Evolutionary conservation across 305 asterid species (phyloP).

Genomic region (Caryopteris hybrid): DNA sequence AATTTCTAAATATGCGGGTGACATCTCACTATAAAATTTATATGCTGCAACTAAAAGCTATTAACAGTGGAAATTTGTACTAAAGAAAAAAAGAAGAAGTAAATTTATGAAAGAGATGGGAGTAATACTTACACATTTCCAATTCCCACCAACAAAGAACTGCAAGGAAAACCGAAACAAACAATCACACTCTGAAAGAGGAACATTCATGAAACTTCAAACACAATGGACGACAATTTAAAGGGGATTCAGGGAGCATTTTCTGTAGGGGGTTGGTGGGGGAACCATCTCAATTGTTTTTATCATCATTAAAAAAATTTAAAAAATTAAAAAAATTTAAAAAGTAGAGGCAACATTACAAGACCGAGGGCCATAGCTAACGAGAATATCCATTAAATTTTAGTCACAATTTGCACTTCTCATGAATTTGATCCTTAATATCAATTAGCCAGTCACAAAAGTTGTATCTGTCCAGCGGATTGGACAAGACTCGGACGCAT

Average conservation of each 20-base stretch:
- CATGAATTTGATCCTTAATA: no score
- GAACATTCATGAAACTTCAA: neutral
- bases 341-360: neutral
- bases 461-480: neutral
- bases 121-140: conserved; percentile 85
- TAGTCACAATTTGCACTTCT: neutral
- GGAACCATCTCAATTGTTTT: no score
- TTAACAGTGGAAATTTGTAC: neutral
- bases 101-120: neutral
- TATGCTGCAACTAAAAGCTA: neutral
- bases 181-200: conserved; percentile 15
- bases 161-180: conserved; percentile 39
- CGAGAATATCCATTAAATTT: neutral
- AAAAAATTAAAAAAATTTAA: no score
- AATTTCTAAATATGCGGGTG: neutral
- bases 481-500: neutral
- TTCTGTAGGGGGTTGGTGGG: no score
- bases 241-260: neutral
- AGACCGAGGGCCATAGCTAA: neutral
- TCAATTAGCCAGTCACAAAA: neutral
- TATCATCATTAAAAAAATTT: no score
- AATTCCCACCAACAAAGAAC: conserved; percentile 96
- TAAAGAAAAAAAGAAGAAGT: neutral
- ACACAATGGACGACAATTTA: neutral
- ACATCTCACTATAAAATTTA: neutral